These are phyloP conservation scores for Daldinia caldariorum DNA, from an alignment of 495 filamentous ascomycete species.

Conservation along the genomic window DNA sequence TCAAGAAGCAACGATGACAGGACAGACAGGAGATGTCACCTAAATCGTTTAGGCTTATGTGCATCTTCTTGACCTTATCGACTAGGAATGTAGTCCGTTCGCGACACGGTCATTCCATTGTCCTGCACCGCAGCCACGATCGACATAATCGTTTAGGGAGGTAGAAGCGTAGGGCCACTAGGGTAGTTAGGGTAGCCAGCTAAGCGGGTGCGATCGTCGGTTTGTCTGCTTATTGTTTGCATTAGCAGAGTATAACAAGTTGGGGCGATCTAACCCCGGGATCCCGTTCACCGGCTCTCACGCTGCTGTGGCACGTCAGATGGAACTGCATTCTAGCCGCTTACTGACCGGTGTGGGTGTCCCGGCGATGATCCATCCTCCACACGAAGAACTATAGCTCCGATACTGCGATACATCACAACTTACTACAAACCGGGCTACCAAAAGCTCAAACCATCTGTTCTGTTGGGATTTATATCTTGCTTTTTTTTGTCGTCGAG, in stretches of 20 bases:
- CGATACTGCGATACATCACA: constrained; percentile 25
- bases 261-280: constrained; percentile 1
- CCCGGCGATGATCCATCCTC: not conserved
- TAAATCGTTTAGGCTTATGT: not conserved
- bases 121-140: constrained; percentile 17
- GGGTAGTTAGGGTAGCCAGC: constrained; percentile 18
- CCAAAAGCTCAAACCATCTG: constrained; percentile 7
- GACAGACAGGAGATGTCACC: constrained; percentile 4
- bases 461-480: not conserved
- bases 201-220: constrained; percentile 18
- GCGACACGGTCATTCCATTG: constrained; percentile 18
- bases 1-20: constrained; percentile 14
- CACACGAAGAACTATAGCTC: constrained; percentile 9
- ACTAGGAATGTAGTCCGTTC: constrained; percentile 27
- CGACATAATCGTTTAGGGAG: constrained; percentile 25
- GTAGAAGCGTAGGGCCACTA: not conserved
- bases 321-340: constrained; percentile 19
- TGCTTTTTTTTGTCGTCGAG: constrained; percentile 3
- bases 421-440: not conserved
- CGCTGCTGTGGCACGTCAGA: constrained; percentile 31
- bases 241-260: constrained; percentile 12
- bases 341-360: constrained; percentile 33
- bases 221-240: constrained; percentile 34
- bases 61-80: constrained; percentile 9
- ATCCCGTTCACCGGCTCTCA: constrained; percentile 24